Evolutionary conservation across 805 yeast species (phyloP).

Genomic region (Lachancea waltii): DNA sequence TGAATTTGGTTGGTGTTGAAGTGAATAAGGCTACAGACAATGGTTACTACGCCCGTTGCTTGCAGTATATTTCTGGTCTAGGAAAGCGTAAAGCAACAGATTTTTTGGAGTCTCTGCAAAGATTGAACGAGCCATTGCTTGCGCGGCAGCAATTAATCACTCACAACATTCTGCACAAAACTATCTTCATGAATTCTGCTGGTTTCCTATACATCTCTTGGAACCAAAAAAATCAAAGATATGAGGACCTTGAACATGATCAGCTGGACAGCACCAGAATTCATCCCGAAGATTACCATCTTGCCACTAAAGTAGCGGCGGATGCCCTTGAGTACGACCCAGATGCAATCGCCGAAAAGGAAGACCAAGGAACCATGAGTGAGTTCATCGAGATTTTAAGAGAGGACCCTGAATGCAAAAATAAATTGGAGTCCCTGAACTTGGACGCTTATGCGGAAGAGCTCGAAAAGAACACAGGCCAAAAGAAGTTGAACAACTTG

Average conservation of each 20-base stretch:
- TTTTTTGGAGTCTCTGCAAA: constrained; percentile 69
- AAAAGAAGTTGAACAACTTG: constrained; percentile 30
- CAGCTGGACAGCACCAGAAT: constrained; percentile 90
- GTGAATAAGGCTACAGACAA: constrained; percentile 79
- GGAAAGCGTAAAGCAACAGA: constrained; percentile 96
- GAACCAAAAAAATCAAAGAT: constrained; percentile 39
- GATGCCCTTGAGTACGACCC: constrained; percentile 96
- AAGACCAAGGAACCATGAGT: constrained; percentile 35
- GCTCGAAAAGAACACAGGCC: constrained; percentile 48
- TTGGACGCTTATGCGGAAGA: constrained; percentile 90
- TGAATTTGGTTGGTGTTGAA: constrained; percentile 88
- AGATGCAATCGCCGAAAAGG: constrained; percentile 70
- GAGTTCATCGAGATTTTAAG: constrained; percentile 42
- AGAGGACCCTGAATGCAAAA: constrained; percentile 64
- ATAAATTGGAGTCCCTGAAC: constrained; percentile 79
- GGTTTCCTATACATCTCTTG: constrained; percentile 78
- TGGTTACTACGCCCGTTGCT: constrained; percentile 57
- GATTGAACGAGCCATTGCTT: constrained; percentile 42
- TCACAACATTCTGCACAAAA: constrained; percentile 68
- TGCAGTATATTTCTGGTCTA: constrained; percentile 81
- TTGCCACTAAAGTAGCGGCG: constrained; percentile 95
- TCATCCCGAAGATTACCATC: constrained; percentile 95
- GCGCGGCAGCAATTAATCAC: constrained; percentile 86
- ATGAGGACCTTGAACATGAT: constrained; percentile 59
- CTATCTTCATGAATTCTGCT: constrained; percentile 84